Conservation (phyloP, 257 asterid genomes). For the Solanum lignicaule region DNA sequence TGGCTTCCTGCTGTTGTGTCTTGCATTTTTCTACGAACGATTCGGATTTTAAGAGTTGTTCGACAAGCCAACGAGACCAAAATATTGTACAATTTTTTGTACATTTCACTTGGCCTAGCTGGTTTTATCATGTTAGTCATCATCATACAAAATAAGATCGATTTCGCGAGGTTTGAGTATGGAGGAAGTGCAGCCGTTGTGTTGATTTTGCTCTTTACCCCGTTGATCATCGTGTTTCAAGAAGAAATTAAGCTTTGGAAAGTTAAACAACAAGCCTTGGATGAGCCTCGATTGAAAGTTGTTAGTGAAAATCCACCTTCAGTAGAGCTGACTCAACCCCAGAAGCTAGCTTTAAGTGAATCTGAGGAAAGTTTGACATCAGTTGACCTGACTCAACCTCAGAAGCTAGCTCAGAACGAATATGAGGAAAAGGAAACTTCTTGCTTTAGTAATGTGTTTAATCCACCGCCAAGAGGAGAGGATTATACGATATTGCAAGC, state of each 20-base stretch:
- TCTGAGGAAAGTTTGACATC: neutral
- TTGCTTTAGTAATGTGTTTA: conserved; percentile 21
- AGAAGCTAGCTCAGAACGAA: neutral
- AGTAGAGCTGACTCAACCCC: neutral
- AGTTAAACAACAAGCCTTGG: neutral
- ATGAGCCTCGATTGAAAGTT: neutral
- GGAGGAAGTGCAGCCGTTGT: conserved; percentile 26
- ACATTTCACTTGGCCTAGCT: conserved; percentile 30
- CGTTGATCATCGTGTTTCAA: conserved; percentile 16
- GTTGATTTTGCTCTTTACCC: conserved; percentile 24
- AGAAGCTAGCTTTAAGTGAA: neutral
- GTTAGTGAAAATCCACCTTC: conserved; percentile 1
- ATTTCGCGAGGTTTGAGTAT: conserved; percentile 15
- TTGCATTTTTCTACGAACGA: conserved; percentile 22
- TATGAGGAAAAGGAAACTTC: conserved; percentile 2
- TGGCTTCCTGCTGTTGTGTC: conserved; percentile 62
- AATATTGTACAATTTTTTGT: conserved; percentile 34
- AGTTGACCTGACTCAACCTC: neutral
- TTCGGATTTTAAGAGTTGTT: conserved; percentile 25
- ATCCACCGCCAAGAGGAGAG: conserved; percentile 35
- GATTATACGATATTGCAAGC: conserved; percentile 37
- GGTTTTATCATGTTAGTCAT: conserved; percentile 41
- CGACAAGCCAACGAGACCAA: conserved; percentile 29
- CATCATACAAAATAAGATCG: conserved; percentile 22
- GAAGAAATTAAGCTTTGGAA: conserved; percentile 30